Evolutionary conservation across 2,329 filamentous ascomycete genomes (phyloP).

Genomic region (Calonectria pseudoturangicola): DNA sequence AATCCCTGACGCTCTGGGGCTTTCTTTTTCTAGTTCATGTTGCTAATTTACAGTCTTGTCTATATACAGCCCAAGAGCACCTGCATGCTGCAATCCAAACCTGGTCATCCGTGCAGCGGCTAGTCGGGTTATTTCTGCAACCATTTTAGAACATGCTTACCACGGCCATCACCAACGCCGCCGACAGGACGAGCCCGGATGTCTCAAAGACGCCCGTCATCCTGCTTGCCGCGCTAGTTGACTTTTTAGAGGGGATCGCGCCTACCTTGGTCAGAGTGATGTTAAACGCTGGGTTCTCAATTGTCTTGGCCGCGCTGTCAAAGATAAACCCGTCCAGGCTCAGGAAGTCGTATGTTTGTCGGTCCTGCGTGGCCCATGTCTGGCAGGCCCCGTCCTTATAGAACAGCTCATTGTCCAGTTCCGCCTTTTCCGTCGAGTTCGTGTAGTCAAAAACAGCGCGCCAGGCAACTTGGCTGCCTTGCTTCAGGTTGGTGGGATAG

Average conservation of each 20-base stretch:
- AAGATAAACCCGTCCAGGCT: slow-evolving; percentile 58
- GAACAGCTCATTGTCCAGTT: slow-evolving; percentile 52
- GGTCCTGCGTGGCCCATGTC: slow-evolving; percentile 58
- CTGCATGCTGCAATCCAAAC: not conserved
- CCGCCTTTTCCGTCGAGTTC: slow-evolving; percentile 40
- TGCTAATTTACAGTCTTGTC: slow-evolving; percentile 1
- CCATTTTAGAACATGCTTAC: slow-evolving; percentile 50
- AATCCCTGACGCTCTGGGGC: not conserved
- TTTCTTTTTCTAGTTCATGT: not conserved
- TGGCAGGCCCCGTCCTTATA: slow-evolving; percentile 55
- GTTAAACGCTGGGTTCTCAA: slow-evolving; percentile 54
- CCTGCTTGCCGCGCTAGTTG: slow-evolving; percentile 30
- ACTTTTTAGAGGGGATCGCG: slow-evolving; percentile 46
- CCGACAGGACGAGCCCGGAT: slow-evolving; percentile 27
- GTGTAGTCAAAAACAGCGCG: slow-evolving; percentile 56
- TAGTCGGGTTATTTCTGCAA: slow-evolving; percentile 36
- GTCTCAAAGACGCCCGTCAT: slow-evolving; percentile 31
- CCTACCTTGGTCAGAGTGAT: slow-evolving; percentile 55
- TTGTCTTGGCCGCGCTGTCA: slow-evolving; percentile 39
- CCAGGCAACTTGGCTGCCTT: slow-evolving; percentile 56
- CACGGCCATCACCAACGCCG: slow-evolving; percentile 27
- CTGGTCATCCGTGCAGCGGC: slow-evolving; percentile 1
- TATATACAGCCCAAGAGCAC: slow-evolving; percentile 18
- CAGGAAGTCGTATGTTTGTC: slow-evolving; percentile 57
- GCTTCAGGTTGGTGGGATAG: slow-evolving; percentile 55